These are phyloP conservation scores for Boletus vinaceobasis DNA, from an alignment of 768 basidiomycete genomes.

Conservation along the genomic window DNA sequence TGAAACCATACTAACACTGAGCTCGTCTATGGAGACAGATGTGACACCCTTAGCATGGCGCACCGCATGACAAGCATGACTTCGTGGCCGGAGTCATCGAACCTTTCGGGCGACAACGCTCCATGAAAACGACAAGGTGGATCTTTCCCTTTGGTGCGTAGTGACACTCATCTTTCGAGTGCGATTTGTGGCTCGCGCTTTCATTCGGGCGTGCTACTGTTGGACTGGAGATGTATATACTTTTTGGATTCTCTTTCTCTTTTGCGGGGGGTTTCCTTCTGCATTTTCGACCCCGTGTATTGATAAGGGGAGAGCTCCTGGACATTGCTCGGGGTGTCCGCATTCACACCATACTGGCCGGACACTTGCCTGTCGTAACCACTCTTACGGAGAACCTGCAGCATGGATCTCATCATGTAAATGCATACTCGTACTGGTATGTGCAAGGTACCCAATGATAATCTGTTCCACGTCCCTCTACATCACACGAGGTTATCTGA, in stretches of 20 bases:
- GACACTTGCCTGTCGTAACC: not conserved
- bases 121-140: constrained; percentile 20
- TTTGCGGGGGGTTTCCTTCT: too few species aligned
- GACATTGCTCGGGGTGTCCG: too few species aligned
- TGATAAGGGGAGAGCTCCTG: too few species aligned
- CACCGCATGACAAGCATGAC: not conserved
- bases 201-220: constrained; percentile 28
- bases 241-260: constrained; percentile 13
- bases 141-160: not conserved
- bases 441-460: not conserved
- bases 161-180: constrained; percentile 16
- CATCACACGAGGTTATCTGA: not conserved
- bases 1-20: not conserved
- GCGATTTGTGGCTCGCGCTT: constrained; percentile 21
- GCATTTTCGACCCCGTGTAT: too few species aligned
- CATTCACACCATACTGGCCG: not conserved
- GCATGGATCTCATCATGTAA: not conserved
- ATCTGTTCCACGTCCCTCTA: not conserved
- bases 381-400: not conserved
- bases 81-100: not conserved
- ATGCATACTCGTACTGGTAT: not conserved
- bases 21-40: not conserved
- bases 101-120: not conserved
- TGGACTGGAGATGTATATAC: constrained; percentile 16
- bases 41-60: not conserved